Conservation (phyloP, 2,329 filamentous ascomycete genomes). For the Phaeosphaeriaceae sp. region DNA sequence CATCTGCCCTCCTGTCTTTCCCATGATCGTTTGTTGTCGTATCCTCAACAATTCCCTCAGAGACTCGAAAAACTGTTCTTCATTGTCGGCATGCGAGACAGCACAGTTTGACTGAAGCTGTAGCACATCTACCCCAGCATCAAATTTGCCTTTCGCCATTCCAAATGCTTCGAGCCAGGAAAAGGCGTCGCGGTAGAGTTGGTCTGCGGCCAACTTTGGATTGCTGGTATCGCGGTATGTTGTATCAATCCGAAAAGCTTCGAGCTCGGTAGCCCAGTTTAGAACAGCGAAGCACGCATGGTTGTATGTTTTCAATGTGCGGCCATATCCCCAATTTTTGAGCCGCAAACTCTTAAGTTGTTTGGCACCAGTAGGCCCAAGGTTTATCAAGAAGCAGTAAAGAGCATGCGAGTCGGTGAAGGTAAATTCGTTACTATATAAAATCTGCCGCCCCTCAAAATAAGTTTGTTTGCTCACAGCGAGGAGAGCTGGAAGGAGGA, state of each 20-base stretch:
- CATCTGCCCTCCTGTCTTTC: neutral
- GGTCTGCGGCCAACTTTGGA: constrained; percentile 24
- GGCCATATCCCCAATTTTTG: constrained; percentile 27
- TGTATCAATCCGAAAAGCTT: constrained; percentile 31
- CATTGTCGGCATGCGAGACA: neutral
- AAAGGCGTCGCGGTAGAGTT: constrained; percentile 46
- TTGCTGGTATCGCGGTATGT: constrained; percentile 4
- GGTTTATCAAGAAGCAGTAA: constrained; percentile 41
- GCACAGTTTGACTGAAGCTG: constrained; percentile 6
- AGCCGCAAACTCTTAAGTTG: constrained; percentile 35
- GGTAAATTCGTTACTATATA: constrained; percentile 41
- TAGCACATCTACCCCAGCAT: constrained; percentile 39
- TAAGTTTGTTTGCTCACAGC: constrained; percentile 39
- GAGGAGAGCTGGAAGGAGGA: constrained; percentile 35
- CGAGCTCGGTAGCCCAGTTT: constrained; percentile 35
- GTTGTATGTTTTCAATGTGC: constrained; percentile 41
- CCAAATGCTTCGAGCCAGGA: constrained; percentile 46
- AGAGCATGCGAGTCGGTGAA: constrained; percentile 36
- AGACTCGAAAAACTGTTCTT: constrained; percentile 19
- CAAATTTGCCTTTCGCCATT: constrained; percentile 28
- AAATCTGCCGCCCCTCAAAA: constrained; percentile 29
- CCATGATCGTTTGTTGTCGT: constrained; percentile 3
- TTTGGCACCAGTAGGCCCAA: constrained; percentile 30
- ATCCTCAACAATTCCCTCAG: constrained; percentile 18
- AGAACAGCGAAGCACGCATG: constrained; percentile 42